A percentile compares a stretch with the other conserved stretches of the same genome.
Conservation (phyloP, 371 early-diverging fungal genomes). For the Caulochytrium protostelioides region DNA sequence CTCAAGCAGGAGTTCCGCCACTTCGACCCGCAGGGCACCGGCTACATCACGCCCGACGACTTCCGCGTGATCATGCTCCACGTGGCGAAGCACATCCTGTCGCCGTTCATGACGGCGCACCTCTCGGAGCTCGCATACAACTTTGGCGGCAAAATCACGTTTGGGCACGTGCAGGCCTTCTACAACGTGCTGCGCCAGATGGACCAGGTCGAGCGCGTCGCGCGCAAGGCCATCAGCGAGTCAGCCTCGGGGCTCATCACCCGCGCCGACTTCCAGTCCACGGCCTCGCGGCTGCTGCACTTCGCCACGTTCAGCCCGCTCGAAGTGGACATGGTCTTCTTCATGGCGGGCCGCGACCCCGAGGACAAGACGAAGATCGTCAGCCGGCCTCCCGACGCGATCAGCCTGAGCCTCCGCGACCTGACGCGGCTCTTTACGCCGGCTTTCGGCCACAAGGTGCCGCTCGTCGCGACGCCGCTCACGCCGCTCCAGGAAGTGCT, state of each 20-base stretch:
- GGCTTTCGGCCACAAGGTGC: not conserved
- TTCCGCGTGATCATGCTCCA: conserved; percentile 42
- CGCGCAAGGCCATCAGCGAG: conserved; percentile 29
- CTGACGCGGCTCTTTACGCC: not conserved
- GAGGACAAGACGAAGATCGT: conserved; percentile 1
- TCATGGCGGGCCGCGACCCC: conserved; percentile 33
- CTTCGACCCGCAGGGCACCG: conserved; percentile 41
- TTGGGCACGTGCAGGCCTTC: conserved; percentile 41
- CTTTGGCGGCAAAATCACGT: conserved; percentile 9
- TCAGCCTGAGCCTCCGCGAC: not conserved
- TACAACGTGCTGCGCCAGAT: conserved; percentile 49
- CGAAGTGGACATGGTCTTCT: conserved; percentile 62
- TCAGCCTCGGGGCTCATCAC: conserved; percentile 35
- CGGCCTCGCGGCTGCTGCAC: conserved; percentile 33
- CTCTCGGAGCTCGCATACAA: conserved; percentile 8
- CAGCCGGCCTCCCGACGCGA: not conserved
- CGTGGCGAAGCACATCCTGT: conserved; percentile 44
- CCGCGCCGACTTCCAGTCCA: conserved; percentile 34
- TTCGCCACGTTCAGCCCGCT: conserved; percentile 54
- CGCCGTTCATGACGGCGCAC: conserved; percentile 42
- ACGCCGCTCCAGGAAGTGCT: conserved; percentile 13
- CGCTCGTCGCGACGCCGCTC: not conserved
- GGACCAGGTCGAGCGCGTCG: conserved; percentile 46
- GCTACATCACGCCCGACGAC: conserved; percentile 39
- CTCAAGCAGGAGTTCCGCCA: conserved; percentile 54